These are phyloP conservation scores for Thielaviopsis euricoi DNA, from an alignment of 2,329 filamentous ascomycete species.

Conservation along the genomic window DNA sequence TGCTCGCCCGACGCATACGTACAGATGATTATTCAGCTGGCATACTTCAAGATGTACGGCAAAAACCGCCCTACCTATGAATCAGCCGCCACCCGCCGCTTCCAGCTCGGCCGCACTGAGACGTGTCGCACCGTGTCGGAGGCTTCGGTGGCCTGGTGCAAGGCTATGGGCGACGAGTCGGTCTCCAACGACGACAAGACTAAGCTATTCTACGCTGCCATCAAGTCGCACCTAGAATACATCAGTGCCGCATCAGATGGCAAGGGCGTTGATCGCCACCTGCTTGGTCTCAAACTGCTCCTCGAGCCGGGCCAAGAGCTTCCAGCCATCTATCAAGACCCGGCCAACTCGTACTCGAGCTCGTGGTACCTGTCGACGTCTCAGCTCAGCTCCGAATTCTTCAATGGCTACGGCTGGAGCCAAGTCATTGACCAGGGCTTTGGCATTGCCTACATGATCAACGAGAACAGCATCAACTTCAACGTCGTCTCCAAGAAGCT, in stretches of 20 bases:
- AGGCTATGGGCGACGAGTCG: constrained; percentile 59
- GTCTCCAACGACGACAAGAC: constrained; percentile 48
- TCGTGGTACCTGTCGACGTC: constrained; percentile 82
- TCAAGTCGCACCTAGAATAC: constrained; percentile 75
- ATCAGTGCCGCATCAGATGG: constrained; percentile 80
- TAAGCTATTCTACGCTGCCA: constrained; percentile 64
- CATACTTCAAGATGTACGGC: constrained; percentile 98
- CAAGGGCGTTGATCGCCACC: constrained; percentile 84
- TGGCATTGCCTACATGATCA: constrained; percentile 99
- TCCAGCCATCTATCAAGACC: constrained; percentile 73
- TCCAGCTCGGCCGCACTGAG: constrained; percentile 92
- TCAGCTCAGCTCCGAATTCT: constrained; percentile 90
- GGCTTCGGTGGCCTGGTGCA: constrained; percentile 80
- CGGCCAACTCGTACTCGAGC: constrained; percentile 65
- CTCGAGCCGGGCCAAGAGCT: constrained; percentile 64
- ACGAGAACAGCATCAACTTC: constrained; percentile 96
- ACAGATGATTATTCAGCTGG: constrained; percentile 96
- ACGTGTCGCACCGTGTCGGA: constrained; percentile 87
- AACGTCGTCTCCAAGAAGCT: constrained; percentile 92
- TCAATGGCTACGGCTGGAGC: constrained; percentile 98
- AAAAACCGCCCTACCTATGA: constrained; percentile 96
- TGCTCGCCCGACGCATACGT: constrained; percentile 95
- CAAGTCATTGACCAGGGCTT: constrained; percentile 94
- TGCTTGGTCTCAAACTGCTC: constrained; percentile 93
- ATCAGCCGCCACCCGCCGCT: constrained; percentile 83